Percentiles rank a stretch among this genome's conserved stretches.
phyloP scores from a whole-genome alignment of 805 yeast species.

The Wickerhamomyces hampshirensis region DNA sequence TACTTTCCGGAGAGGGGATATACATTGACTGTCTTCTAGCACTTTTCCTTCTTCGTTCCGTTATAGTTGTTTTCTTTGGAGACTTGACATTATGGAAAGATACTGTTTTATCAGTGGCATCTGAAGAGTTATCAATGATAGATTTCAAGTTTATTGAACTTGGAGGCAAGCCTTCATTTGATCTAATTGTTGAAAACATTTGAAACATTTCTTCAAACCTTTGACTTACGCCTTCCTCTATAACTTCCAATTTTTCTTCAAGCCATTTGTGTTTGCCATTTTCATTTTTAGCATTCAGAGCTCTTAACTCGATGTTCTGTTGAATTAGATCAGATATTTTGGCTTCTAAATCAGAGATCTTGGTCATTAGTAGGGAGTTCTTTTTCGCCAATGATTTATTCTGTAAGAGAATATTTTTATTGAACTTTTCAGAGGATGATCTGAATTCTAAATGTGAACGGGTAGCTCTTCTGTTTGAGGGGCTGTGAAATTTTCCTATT shows the following conservation, averaged over 20 bases:
- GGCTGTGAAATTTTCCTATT: slow-evolving; percentile 16
- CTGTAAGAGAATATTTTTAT: slow-evolving; percentile 26
- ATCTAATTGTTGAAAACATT: slow-evolving; percentile 36
- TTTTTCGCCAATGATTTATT: slow-evolving; percentile 58
- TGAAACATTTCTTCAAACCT: slow-evolving; percentile 43
- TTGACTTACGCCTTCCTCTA: slow-evolving; percentile 38
- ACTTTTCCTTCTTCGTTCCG: slow-evolving; percentile 33
- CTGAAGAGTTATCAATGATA: slow-evolving; percentile 6
- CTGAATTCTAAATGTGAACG: background rate
- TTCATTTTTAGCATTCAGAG: slow-evolving; percentile 28
- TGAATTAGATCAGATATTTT: slow-evolving; percentile 43
- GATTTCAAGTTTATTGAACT: slow-evolving; percentile 10
- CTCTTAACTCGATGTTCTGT: slow-evolving; percentile 43
- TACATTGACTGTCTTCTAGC: slow-evolving; percentile 38
- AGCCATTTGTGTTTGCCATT: slow-evolving; percentile 29
- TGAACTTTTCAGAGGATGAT: slow-evolving; percentile 13
- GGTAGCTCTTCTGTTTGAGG: slow-evolving; percentile 5
- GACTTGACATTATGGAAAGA: slow-evolving; percentile 22
- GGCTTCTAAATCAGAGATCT: slow-evolving; percentile 48
- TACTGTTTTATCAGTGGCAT: slow-evolving; percentile 20
- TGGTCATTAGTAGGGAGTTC: slow-evolving; percentile 48
- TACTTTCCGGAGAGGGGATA: slow-evolving; percentile 22
- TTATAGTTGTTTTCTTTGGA: slow-evolving; percentile 17
- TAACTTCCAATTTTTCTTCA: slow-evolving; percentile 30
- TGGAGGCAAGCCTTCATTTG: slow-evolving; percentile 33